phyloP scores from a whole-genome alignment of 2,329 filamentous ascomycete species.

The Fusarium mundagurra region DNA sequence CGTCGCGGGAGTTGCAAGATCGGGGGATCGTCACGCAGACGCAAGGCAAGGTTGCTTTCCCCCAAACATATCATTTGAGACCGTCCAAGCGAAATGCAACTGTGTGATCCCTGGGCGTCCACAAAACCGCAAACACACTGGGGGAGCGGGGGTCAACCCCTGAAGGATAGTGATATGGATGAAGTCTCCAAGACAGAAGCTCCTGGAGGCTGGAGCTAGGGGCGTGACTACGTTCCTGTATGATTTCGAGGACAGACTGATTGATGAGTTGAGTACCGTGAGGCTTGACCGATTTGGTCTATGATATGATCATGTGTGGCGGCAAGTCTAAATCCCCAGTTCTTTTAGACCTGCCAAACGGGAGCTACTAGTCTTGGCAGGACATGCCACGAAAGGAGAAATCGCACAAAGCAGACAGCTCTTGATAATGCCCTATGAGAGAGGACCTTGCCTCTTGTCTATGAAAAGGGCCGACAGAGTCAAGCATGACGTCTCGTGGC shows the following conservation, averaged over 20 bases:
- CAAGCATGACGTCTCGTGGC: slow-evolving; percentile 24
- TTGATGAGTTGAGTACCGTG: background rate
- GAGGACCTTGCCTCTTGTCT: slow-evolving; percentile 8
- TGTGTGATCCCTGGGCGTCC: slow-evolving; percentile 31
- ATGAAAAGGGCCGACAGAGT: slow-evolving; percentile 33
- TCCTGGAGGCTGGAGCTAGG: slow-evolving; percentile 14
- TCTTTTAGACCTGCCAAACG: slow-evolving; percentile 23
- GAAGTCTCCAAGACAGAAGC: slow-evolving; percentile 2
- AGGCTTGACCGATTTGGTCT: background rate
- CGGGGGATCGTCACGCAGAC: slow-evolving; percentile 38
- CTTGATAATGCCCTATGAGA: slow-evolving; percentile 5
- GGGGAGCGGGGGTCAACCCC: slow-evolving; percentile 20
- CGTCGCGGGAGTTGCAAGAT: slow-evolving; percentile 38
- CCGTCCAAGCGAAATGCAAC: slow-evolving; percentile 32
- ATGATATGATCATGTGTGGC: slow-evolving; percentile 25
- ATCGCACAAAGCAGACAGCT: slow-evolving; percentile 26
- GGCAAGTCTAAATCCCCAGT: slow-evolving; percentile 28
- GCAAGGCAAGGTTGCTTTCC: slow-evolving; percentile 32
- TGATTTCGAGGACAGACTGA: background rate
- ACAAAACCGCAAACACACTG: slow-evolving; percentile 23
- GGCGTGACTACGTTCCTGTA: background rate
- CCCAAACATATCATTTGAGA: slow-evolving; percentile 22
- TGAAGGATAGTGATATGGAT: background rate
- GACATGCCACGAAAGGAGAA: slow-evolving; percentile 22
- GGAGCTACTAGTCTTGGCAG: slow-evolving; percentile 35